Evolutionary conservation across 1,139 yeast genomes (phyloP).

Genomic region (Kodamaea arcana): DNA sequence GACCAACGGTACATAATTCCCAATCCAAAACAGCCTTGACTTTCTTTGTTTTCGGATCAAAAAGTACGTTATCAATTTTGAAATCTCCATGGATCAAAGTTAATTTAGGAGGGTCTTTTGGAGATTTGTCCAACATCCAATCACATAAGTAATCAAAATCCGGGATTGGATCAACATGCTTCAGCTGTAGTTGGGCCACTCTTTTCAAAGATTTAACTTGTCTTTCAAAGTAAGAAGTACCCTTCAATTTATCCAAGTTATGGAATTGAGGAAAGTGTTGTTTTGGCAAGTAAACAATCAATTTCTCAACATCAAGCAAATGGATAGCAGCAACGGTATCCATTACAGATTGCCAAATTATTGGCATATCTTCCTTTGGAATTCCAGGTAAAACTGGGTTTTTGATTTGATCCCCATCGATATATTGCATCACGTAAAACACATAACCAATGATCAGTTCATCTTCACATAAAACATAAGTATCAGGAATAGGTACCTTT

Average conservation of each 20-base stretch:
- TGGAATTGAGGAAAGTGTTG: conserved; percentile 46
- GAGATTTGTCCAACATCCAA: conserved; percentile 42
- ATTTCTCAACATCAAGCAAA: conserved; percentile 42
- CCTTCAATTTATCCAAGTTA: conserved; percentile 17
- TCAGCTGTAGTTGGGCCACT: conserved; percentile 50
- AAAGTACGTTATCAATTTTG: conserved; percentile 60
- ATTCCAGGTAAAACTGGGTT: conserved; percentile 48
- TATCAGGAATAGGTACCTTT: conserved; percentile 48
- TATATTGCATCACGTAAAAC: conserved; percentile 60
- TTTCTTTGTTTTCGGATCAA: conserved; percentile 45
- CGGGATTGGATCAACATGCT: conserved; percentile 50
- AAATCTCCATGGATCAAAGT: conserved; percentile 65
- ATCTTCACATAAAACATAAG: conserved; percentile 49
- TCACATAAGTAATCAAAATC: conserved; percentile 38
- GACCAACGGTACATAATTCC: conserved; percentile 69
- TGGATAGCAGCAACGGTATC: conserved; percentile 52
- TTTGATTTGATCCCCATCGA: conserved; percentile 57
- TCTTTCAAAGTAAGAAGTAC: conserved; percentile 48
- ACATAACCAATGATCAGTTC: conserved; percentile 47
- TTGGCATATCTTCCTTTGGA: conserved; percentile 18
- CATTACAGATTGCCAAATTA: conserved; percentile 51
- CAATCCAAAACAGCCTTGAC: conserved; percentile 63
- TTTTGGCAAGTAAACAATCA: conserved; percentile 44
- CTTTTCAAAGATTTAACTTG: conserved; percentile 49
- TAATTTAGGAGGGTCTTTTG: conserved; percentile 45